Conservation (phyloP, 108 stramenopile genomes). For the Conticribra guillardii region DNA sequence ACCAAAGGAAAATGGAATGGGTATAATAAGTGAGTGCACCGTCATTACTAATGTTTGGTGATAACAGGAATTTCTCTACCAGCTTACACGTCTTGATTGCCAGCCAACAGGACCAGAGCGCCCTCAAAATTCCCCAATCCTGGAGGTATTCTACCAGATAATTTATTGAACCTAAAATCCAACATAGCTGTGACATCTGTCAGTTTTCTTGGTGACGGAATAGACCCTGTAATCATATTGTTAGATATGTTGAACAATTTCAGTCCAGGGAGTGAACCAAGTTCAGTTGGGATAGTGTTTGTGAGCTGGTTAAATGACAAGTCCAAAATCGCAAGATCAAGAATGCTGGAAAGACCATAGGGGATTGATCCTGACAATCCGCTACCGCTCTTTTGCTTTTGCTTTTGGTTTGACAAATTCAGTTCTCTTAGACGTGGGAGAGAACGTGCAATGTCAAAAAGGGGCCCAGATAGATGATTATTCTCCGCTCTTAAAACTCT, state of each 20-base stretch:
- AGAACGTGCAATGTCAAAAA: constrained; percentile 21
- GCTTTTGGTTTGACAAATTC: constrained; percentile 9
- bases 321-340: background rate
- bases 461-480: constrained; percentile 7
- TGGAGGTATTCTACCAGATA: background rate
- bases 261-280: background rate
- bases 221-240: background rate
- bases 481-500: background rate
- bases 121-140: background rate
- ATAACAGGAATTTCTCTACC: background rate
- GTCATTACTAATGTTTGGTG: background rate
- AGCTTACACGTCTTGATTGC: background rate
- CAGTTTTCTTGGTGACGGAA: constrained; percentile 2
- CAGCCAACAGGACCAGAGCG: background rate
- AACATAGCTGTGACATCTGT: background rate
- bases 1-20: background rate
- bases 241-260: background rate
- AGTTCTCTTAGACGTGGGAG: background rate
- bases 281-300: background rate
- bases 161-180: background rate
- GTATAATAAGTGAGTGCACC: background rate
- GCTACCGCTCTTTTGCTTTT: background rate
- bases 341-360: background rate
- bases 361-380: constrained; percentile 23
- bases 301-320: constrained; percentile 1